Conservation (phyloP, 805 yeast species). For the Pichia heedii region DNA sequence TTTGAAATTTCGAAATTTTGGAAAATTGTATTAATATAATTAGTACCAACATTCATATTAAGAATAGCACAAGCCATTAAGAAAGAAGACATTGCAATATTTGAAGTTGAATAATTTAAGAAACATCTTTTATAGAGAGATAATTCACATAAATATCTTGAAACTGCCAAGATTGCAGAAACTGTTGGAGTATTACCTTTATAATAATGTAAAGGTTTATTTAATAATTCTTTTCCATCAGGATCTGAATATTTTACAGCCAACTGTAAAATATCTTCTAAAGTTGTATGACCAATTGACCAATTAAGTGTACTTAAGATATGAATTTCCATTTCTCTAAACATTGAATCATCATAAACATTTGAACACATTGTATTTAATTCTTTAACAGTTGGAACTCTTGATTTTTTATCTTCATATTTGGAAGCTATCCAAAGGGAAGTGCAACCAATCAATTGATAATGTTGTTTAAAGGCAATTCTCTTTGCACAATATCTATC, state of each 20-base stretch:
- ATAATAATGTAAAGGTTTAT: constrained; percentile 21
- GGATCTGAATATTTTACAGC: constrained; percentile 29
- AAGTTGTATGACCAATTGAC: constrained; percentile 36
- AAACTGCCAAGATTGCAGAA: constrained; percentile 46
- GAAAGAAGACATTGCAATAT: constrained; percentile 43
- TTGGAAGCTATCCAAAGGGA: constrained; percentile 92
- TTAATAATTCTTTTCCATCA: constrained; percentile 23
- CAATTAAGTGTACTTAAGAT: constrained; percentile 33
- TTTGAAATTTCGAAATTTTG: constrained; percentile 9
- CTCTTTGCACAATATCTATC: constrained; percentile 89
- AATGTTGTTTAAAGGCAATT: constrained; percentile 75
- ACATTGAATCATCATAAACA: constrained; percentile 43
- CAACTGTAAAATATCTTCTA: constrained; percentile 43
- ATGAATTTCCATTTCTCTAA: constrained; percentile 39
- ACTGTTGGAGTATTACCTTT: constrained; percentile 29
- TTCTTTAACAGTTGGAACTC: constrained; percentile 50
- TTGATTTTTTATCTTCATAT: constrained; percentile 50
- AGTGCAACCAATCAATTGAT: constrained; percentile 84
- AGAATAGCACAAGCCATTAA: constrained; percentile 46
- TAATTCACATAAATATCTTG: constrained; percentile 46
- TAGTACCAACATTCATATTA: constrained; percentile 36
- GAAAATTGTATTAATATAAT: constrained; percentile 22
- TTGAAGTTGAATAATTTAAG: constrained; percentile 34
- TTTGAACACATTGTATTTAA: constrained; percentile 47
- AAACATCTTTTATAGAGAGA: constrained; percentile 41